phyloP scores from a whole-genome alignment of 257 asterid species.

The Solanum sitiens region DNA sequence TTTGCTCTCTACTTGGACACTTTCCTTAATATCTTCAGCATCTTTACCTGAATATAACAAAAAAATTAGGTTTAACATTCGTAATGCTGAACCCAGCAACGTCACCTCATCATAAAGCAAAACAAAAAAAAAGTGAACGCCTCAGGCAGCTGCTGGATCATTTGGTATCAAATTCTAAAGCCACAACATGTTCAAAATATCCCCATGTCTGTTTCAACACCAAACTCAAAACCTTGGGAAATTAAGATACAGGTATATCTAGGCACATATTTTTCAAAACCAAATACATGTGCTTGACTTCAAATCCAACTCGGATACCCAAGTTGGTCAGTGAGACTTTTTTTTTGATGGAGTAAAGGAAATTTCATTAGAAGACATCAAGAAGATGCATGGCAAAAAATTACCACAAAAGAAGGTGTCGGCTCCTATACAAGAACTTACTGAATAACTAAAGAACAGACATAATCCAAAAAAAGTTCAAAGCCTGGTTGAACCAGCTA shows the following conservation, averaged over 20 bases:
- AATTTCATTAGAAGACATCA: neutral
- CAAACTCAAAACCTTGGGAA: neutral
- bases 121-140: neutral
- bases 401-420: neutral
- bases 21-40: slow-evolving; percentile 73
- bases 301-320: neutral
- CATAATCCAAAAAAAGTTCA: neutral
- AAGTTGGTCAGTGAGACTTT: neutral
- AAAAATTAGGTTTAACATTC: neutral
- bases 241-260: neutral
- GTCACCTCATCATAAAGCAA: neutral
- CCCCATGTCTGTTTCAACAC: neutral
- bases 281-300: neutral
- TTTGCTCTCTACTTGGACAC: slow-evolving; percentile 55
- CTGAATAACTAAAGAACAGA: neutral
- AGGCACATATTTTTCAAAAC: neutral
- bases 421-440: neutral
- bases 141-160: neutral
- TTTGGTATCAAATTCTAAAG: neutral
- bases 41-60: slow-evolving; percentile 47
- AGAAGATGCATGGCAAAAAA: neutral
- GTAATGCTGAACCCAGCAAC: neutral
- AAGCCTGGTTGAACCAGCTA: neutral
- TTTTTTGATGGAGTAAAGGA: neutral
- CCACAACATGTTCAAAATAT: neutral